Evolutionary conservation across 805 yeast genomes (phyloP), one percentile per base, ranked within the genome.

Genomic region (Saturnispora besseyi): DNA sequence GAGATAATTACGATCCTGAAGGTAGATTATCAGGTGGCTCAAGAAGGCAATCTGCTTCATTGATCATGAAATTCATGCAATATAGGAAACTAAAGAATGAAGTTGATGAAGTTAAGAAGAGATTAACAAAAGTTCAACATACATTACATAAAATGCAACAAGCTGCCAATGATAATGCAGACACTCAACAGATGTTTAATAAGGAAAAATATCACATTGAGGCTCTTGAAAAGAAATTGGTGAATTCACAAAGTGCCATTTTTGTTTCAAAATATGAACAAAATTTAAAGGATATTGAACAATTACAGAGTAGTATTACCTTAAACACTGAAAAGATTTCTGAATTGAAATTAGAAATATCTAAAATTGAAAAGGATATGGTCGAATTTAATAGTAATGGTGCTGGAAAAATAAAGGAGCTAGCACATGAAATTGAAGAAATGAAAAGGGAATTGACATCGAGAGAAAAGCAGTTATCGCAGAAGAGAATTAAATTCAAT

Each of bases 11-110:
- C 66, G 99, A 93, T 62, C 99, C 99, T 0, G 88, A 84, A 56
- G 99, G 99, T 13, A 87, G 96, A 7, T 71, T 93, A 28, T 86
- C 96, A 1, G 99, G 99, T 44, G 98, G 98, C n/a, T 82, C 95
- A 21, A 75, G 91, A 57, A 80, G 74, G 54, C 71, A 72, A 45
- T 69, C 77, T 13, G 73, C 78, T 1, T 76, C 88, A 0, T 64
- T 84, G 3, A 70, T 90, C 50, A 63, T 78, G 10, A 78, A 77
- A 41, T 78, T 89, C 62, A 91, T 84, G 59, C 77, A 77, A 51
- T 82, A 75, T 56, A 64, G 66, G 15, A 60, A 55, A 3, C 59
- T 79, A 36, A 77, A 76, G 55, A 51, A 53, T 1, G 75, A 77
- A 42, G 63, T 84, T 41, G 55, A 59, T 3, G 55, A 57, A 0